phyloP scores from a whole-genome alignment of 2,329 filamentous ascomycete species.

The Dichotomopilus funicola region DNA sequence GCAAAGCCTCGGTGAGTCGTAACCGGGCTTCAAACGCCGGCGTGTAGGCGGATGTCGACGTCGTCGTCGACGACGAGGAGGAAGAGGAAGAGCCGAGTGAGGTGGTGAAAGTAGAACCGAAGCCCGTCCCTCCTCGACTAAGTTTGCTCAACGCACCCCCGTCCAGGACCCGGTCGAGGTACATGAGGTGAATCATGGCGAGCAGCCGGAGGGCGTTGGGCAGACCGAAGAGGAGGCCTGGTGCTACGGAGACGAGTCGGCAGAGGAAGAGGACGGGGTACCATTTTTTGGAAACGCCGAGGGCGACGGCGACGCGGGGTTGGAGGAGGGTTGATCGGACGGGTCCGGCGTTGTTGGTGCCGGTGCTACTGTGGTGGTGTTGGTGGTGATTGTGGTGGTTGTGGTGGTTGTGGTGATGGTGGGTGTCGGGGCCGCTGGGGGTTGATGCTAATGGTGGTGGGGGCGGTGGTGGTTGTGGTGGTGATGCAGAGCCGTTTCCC shows the following conservation, averaged over 20 bases:
- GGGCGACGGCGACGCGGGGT: conserved; percentile 69
- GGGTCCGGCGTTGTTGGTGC: conserved; percentile 1
- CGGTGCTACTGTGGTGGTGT: neutral
- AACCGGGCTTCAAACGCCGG: conserved; percentile 39
- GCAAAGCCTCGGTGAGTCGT: conserved; percentile 59
- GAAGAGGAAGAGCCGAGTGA: too few species aligned
- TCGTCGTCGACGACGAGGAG: too few species aligned
- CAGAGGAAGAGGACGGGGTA: conserved; percentile 66
- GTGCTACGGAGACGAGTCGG: conserved; percentile 64
- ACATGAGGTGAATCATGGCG: conserved; percentile 49
- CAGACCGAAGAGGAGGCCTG: conserved; percentile 65
- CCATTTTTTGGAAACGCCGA: conserved; percentile 67
- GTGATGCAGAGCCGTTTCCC: neutral
- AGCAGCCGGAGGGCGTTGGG: conserved; percentile 63
- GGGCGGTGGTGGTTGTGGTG: neutral
- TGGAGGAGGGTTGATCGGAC: conserved; percentile 49
- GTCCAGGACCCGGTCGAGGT: conserved; percentile 16
- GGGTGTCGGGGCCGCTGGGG: too few species aligned
- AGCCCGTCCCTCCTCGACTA: neutral
- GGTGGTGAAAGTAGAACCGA: too few species aligned
- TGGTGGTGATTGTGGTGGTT: neutral
- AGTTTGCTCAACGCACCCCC: conserved; percentile 9
- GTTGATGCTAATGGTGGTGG: too few species aligned
- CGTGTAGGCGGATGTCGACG: conserved; percentile 7
- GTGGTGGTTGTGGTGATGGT: too few species aligned